A percentile compares a stretch with the other conserved stretches of the same genome.
These are phyloP conservation scores for Geotrichum fermentans DNA, from an alignment of 1,139 yeast species.

Conservation along the genomic window DNA sequence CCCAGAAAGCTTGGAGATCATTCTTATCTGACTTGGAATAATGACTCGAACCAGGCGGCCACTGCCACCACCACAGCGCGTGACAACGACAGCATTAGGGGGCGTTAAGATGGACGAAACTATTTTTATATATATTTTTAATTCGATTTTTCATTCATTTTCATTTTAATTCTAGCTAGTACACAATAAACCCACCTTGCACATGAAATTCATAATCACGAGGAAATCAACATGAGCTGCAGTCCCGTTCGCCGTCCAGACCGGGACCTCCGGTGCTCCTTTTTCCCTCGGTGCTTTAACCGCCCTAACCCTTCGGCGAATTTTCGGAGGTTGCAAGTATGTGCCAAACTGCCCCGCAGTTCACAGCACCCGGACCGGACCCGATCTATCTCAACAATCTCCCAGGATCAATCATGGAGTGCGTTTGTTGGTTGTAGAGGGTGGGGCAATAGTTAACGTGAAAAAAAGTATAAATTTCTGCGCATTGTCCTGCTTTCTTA, in stretches of 20 bases:
- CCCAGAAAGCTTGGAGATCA: constrained; percentile 77
- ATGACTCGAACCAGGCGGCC: constrained; percentile 27
- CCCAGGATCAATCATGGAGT: too few species aligned
- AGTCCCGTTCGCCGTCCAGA: too few species aligned
- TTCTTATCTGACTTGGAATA: constrained; percentile 69
- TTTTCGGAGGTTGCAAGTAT: neutral
- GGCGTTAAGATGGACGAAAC: constrained; percentile 4
- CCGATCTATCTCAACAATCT: too few species aligned
- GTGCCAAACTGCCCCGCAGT: too few species aligned
- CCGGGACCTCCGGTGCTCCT: too few species aligned
- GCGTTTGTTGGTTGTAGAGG: too few species aligned
- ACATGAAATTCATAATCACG: too few species aligned
- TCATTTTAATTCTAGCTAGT: neutral
- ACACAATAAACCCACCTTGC: neutral
- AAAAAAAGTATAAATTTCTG: too few species aligned
- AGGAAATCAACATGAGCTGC: too few species aligned
- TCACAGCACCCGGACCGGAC: too few species aligned
- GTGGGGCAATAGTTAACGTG: too few species aligned
- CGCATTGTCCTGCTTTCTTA: too few species aligned
- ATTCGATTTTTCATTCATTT: neutral
- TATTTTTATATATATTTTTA: neutral
- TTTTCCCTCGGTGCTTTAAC: neutral
- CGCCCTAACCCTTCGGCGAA: constrained; percentile 1
- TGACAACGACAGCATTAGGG: constrained; percentile 15
- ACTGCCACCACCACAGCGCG: constrained; percentile 18